Evolutionary conservation across 116 monocot genomes (phyloP).

Genomic region (Zostera marina): DNA sequence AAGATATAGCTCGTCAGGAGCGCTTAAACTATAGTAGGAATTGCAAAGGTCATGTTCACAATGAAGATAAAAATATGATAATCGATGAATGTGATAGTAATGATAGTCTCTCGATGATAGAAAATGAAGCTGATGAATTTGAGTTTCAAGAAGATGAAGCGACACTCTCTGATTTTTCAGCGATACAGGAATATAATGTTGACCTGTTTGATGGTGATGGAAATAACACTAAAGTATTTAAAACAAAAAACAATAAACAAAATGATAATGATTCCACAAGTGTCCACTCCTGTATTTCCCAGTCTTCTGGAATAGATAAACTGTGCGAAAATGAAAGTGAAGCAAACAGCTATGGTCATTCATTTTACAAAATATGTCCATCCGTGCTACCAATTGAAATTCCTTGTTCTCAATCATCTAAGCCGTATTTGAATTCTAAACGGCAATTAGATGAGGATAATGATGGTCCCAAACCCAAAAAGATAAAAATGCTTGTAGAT

Average conservation of each 20-base stretch:
- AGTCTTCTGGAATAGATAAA: constrained; percentile 14
- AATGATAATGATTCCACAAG: constrained; percentile 8
- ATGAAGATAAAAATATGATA: constrained; percentile 14
- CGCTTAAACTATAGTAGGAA: constrained; percentile 68
- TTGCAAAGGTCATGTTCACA: constrained; percentile 11
- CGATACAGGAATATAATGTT: constrained; percentile 8
- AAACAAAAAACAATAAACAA: neutral
- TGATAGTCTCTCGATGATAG: constrained; percentile 5
- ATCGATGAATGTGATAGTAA: constrained; percentile 37
- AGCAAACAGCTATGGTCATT: constrained; percentile 9
- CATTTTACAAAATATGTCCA: constrained; percentile 5
- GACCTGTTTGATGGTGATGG: constrained; percentile 3
- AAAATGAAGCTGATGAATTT: constrained; percentile 10
- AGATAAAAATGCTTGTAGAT: constrained; percentile 44
- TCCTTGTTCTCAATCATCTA: constrained; percentile 24
- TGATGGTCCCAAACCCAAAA: constrained; percentile 72
- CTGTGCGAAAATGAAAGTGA: constrained; percentile 20
- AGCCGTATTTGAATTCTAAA: constrained; percentile 35
- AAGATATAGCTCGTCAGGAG: constrained; percentile 73
- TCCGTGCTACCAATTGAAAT: constrained; percentile 10
- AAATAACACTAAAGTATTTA: constrained; percentile 1
- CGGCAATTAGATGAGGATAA: constrained; percentile 65
- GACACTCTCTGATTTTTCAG: constrained; percentile 11
- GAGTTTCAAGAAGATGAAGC: constrained; percentile 12
- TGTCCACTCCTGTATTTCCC: constrained; percentile 12